Evolutionary conservation across 805 yeast species (phyloP), one percentile per base, ranked within the genome.

Genomic region (Candida wancherniae): DNA sequence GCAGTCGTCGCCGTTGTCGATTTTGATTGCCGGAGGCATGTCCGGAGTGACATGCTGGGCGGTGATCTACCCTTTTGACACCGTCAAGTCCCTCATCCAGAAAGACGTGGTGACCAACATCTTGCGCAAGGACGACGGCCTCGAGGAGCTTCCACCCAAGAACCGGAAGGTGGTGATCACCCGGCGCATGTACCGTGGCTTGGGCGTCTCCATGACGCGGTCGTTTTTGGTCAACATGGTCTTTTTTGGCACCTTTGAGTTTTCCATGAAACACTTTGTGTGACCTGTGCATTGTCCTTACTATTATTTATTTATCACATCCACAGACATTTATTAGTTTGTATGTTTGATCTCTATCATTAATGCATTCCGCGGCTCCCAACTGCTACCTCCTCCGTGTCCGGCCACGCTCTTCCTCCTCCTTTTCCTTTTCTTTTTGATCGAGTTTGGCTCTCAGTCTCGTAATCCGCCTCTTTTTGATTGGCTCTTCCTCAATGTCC

Each of bases 41-140:
- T 75, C 92, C 4, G 95, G 95, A 3, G 71, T 80, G 11, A 57
- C 80, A 11, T 70, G 86, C 29, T 84, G 94, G 94, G 57, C 76
- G 2, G 54, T 76, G 1, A 78, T 84, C 3, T 86, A 81, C 58
- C 95, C 3, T 51, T 29, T 85, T 8, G 95, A 85, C 53, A 85
- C 95, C 0, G 65, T 81, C 36, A 85, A 86, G 51, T 75, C 88
- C 1, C 67, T 80, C 35, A 69, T 75, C 25, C 95, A 85, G 49
- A 73, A 81, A 36, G 90, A 84, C 45, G 65, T 81, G 4, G 81
- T 84, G 15, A 65, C 80, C 18, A 77, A 79, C 40, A 75, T 82
- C n/a, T 59, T 82, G 22, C 51, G 83, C 33, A 62, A 51, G 24
- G 61, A 61, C 46, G 63, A 70, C 36, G 71, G 80, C 21, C 47